Evolutionary conservation across 306 rosid genomes (phyloP), one percentile per base, ranked within the genome.

Genomic region (Dalbergia cochinchinensis): DNA sequence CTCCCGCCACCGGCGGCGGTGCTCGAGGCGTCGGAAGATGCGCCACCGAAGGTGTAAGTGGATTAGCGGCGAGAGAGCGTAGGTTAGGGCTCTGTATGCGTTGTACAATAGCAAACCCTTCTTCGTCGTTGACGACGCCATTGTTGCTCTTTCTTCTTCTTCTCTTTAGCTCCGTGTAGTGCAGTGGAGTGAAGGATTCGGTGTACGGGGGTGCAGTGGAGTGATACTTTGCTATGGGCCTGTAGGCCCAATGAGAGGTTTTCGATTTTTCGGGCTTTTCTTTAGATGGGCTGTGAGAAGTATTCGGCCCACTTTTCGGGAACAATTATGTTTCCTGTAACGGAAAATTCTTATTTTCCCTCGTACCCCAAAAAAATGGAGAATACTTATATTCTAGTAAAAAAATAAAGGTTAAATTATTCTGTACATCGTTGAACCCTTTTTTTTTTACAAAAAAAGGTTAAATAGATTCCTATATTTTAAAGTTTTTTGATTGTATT

Each of bases 41-140:
- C 96, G 89, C 93, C 93, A 94, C 11, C 84, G 90, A 0, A 94
- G 76, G 76, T 91, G 95, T 26, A 92, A 92, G 73, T 76, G 85
- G 42, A 94, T 71, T 16, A 84, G 78, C 45, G 97, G 97, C 8
- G 97, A 88, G 0, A 85, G 20, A 12, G 90, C 89, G 80, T 68
- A 84, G 89, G 87, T 91, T 39, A 92, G 50, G 2, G 97, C 90
- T 82, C 94, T 86, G 89, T 94, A 94, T 18, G 89, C 22, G 62
- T 79, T 83, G 91, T 88, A 92, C 4, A 88, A 75, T 51, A 82
- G 48, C 84, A 79, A 69, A 31, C 97, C 97, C 72, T 76, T 81
- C 57, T 69, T 81, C 85, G 77, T 86, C 87, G 82, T 65, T 20
- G 11, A 19, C 16, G 3, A 31, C 51, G 37, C 13, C 89, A 84